Evolutionary conservation across 805 yeast species (phyloP).

Genomic region (Schwanniomyces occidentalis): DNA sequence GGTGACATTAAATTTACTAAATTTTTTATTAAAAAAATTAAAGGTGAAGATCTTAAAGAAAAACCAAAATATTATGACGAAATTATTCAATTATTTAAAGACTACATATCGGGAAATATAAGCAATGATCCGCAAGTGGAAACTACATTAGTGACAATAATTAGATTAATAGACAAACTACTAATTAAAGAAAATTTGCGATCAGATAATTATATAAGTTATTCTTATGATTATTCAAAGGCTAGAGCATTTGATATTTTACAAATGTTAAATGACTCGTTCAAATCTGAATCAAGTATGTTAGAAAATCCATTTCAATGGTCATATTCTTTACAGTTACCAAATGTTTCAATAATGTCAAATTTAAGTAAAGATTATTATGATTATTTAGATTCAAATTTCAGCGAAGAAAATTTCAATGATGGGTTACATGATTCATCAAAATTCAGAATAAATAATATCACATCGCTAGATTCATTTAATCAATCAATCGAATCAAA

Average conservation of each 20-base stretch:
- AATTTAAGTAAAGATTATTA: constrained; percentile 46
- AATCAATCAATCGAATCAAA: neutral
- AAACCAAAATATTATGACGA: constrained; percentile 27
- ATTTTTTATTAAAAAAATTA: constrained; percentile 14
- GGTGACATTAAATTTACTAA: constrained; percentile 21
- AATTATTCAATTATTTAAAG: constrained; percentile 48
- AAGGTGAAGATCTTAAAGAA: constrained; percentile 3
- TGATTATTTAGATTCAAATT: constrained; percentile 26
- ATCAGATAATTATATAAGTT: constrained; percentile 5
- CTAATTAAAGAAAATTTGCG: constrained; percentile 3
- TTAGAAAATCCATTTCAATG: constrained; percentile 53
- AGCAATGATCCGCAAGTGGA: constrained; percentile 46
- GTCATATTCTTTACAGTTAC: constrained; percentile 47
- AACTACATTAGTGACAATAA: constrained; percentile 43
- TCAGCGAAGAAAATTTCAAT: too few species aligned
- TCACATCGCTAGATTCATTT: too few species aligned
- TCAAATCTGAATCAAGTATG: constrained; percentile 20
- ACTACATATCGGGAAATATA: constrained; percentile 57
- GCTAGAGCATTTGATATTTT: constrained; percentile 54
- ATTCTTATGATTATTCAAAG: constrained; percentile 47
- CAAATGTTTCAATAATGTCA: constrained; percentile 45
- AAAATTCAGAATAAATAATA: too few species aligned
- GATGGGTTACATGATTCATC: too few species aligned
- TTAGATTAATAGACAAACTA: constrained; percentile 26
- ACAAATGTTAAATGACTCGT: constrained; percentile 19